Base-by-base conservation (phyloP, 164 flowering plant genomes). In the Piper longum region DNA sequence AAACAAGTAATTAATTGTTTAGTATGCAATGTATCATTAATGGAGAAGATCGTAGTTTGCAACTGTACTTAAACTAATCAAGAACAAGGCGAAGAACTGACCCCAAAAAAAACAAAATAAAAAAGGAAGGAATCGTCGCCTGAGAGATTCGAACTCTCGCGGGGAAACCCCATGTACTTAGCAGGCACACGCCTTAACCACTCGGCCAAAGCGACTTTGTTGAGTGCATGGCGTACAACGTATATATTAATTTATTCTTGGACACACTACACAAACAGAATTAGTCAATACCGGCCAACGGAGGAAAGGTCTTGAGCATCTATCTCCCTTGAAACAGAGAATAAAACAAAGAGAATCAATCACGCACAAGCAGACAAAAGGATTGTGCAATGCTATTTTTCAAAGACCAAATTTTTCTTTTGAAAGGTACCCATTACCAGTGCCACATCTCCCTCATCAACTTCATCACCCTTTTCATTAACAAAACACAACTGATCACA, bases 151-250 rank as follows among this genome's bases (percentile, higher is more conserved):
- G 83, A 79, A 82, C 85, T 82, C 83, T 82, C 82, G 83, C 85
- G 85, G 81, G 82, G 73, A 73, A 66, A 73, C 71, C 77, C 76
- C 76, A 76, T 93, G 96, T 86, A 90, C 98, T 93, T 88, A 90
- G 98, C 98, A 93, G 98, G 98, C 97, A 88, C 96, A 90, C 98
- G 97, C 98, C 98, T 93, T 87, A 93, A 93, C 98, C 97, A 93
- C 97, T 93, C 98, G 97, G 97, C 98, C 96, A 88, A 92, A 91
- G 52, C 52, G 52, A 5, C 52, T 48, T 44, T 48, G 2, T 1
- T 48, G 52, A 44, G 7, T 0, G 11, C 48, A 0, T 44, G 2
- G 8, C 48, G 7, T 5, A 5, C 8, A 4, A 43, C 4, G 45
- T 43, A 43, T 43, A 43, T 43, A 43, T 4, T 4, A 43, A 43